phyloP scores from a whole-genome alignment of 805 yeast genomes.

The Candida yuanshanica region DNA sequence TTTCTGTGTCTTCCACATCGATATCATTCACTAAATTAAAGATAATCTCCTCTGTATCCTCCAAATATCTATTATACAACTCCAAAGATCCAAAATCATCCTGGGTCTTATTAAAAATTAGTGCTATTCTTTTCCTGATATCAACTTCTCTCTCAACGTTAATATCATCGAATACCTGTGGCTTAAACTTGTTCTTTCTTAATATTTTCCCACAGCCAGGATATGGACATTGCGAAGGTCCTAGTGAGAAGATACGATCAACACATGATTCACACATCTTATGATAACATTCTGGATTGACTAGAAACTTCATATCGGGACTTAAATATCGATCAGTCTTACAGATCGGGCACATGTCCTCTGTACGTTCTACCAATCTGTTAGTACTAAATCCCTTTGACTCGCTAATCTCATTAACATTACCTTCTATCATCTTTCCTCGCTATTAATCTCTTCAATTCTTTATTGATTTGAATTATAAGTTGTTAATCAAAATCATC shows the following conservation, averaged over 20 bases:
- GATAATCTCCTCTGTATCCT: slow-evolving; percentile 73
- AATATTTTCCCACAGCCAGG: slow-evolving; percentile 83
- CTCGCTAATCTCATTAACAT: no score
- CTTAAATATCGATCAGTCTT: slow-evolving; percentile 90
- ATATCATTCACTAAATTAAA: slow-evolving; percentile 69
- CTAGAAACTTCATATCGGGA: slow-evolving; percentile 86
- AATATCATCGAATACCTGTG: slow-evolving; percentile 89
- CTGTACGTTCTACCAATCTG: slow-evolving; percentile 21
- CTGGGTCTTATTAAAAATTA: slow-evolving; percentile 73
- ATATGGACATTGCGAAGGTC: slow-evolving; percentile 97
- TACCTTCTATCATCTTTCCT: neutral
- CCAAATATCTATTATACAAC: slow-evolving; percentile 73
- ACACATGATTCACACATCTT: slow-evolving; percentile 97
- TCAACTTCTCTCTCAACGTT: slow-evolving; percentile 90
- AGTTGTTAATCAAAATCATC: no score
- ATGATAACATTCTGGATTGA: slow-evolving; percentile 97
- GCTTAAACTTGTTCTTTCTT: slow-evolving; percentile 83
- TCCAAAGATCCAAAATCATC: slow-evolving; percentile 59
- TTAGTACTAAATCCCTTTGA: no score
- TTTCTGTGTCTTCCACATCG: slow-evolving; percentile 65
- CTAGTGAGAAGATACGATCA: slow-evolving; percentile 86
- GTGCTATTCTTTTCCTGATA: slow-evolving; percentile 69
- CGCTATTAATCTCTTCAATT: no score
- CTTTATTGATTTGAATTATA: no score
- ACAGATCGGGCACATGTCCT: slow-evolving; percentile 96